Base-by-base conservation (phyloP, 2,329 filamentous ascomycete genomes). In the Berkeleyomyces basicola region DNA sequence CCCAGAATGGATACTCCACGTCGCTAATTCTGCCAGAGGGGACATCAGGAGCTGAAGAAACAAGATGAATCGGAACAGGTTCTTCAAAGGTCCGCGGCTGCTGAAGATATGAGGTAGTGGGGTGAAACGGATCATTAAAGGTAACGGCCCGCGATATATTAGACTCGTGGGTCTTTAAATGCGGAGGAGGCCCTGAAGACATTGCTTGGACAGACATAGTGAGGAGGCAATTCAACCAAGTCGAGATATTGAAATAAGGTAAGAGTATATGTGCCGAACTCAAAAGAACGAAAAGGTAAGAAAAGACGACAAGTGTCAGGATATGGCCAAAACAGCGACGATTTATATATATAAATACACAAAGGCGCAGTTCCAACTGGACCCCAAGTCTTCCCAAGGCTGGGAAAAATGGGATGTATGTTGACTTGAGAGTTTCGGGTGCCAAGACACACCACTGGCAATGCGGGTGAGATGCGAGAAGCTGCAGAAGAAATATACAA, bases 61-160 rank as follows among this genome's bases (percentile, higher is more conserved):
- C 49, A 11, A 61, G 49, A 4, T 61, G 60, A 7, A 61, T 42
- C 16, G 37, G 23, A 14, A 57, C 42, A 3, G 36, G 60, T 10
- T 61, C 49, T 57, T 61, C 60, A 53, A 43, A 61, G 7, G 51
- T 55, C n/a, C 60, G 60, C 4, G 60, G 60, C n/a, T 61, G 60
- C 37, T 61, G 60, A 11, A 55, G 51, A 43, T 61, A 61, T 2
- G 42, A n/a, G 16, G 39, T 31, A 16, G 33, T 31, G 14, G 46
- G 4, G 5, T 53, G 40, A 42, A 61, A 61, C 7, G 60, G 60
- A 31, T 61, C 49, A 40, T 43, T 61, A 37, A 61, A 61, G 39
- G 60, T 23, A 16, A 61, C 40, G 7, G 47, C 47, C 44, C 23
- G 47, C 6, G 31, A 11, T 37, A 55, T 55, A 16, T 55, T 55